Percentiles rank a stretch among this genome's conserved stretches.
These are phyloP conservation scores for Penicillium flavigenum DNA, from an alignment of 495 filamentous ascomycete genomes.

Conservation along the genomic window DNA sequence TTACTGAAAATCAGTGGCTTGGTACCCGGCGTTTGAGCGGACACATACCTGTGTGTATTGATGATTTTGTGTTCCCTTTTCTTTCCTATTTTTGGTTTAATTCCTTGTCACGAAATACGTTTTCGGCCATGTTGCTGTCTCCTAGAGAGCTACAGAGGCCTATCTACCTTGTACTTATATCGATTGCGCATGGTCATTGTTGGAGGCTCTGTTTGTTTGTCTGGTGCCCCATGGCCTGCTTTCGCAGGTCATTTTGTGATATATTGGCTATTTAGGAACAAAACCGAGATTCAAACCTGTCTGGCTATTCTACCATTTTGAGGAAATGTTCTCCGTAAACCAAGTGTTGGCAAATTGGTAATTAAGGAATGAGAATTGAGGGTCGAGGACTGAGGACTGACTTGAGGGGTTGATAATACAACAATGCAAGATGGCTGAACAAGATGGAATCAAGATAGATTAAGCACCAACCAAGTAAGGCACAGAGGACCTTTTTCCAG, in stretches of 20 bases:
- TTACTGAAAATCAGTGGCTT: conserved; percentile 24
- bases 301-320: conserved; percentile 1
- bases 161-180: conserved; percentile 39
- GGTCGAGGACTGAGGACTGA: conserved; percentile 7
- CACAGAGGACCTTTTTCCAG: conserved; percentile 32
- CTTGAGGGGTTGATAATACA: conserved; percentile 11
- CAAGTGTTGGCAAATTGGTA: neutral
- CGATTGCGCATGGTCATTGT: conserved; percentile 26
- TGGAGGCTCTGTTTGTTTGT: conserved; percentile 12
- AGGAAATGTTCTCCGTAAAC: neutral
- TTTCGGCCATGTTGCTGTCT: conserved; percentile 20
- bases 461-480: conserved; percentile 28
- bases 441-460: conserved; percentile 26
- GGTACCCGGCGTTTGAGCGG: conserved; percentile 35
- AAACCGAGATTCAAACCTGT: neutral
- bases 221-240: conserved; percentile 4
- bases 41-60: conserved; percentile 30
- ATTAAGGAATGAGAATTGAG: neutral
- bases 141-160: conserved; percentile 17
- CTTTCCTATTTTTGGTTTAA: conserved; percentile 14
- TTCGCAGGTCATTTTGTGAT: conserved; percentile 10
- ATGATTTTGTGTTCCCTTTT: conserved; percentile 23
- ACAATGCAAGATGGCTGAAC: conserved; percentile 15
- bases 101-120: conserved; percentile 23
- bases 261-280: conserved; percentile 12